Base-by-base conservation (phyloP, 164 flowering plant genomes). In the Magnolia sinica region DNA sequence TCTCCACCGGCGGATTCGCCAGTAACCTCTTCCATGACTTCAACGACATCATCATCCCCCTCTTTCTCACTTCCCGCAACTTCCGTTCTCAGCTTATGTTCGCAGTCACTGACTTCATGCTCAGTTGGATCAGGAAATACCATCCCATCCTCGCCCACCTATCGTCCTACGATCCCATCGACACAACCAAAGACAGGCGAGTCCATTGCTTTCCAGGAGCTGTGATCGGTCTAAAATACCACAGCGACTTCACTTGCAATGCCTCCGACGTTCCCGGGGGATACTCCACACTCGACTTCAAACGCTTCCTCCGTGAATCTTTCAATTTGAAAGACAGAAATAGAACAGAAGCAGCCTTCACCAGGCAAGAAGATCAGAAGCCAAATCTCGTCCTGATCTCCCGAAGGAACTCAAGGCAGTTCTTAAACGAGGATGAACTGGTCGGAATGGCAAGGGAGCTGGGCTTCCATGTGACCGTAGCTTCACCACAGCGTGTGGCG, bases 361-460 rank as follows among this genome's bases (percentile, higher is more conserved):
- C 8, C n/a, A 37, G 7, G 45, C 7, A 37, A 37, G 70, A 72
- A 19, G 69, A 52, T 11, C 23, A 65, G 67, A 81, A 72, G 50
- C 83, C 80, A 4, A 66, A 16, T 6, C 52, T 83, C 8, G 52
- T 83, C 24, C 79, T 83, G 5, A 49, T 83, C 14, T 76, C 86
- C 10, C 79, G 83, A 19, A 52, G 37, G 67, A 72, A 72, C 37
- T 76, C 84, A 37, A 68, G 84, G 50, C 72, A 14, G 74, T 77
- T 84, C 59, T 29, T 84, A 27, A 84, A 84, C 29, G 79, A 82
- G 50, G 78, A 76, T 3, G 83, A 76, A 27, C 68, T 84, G 75
- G 76, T 84, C 8, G 20, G 31, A 18, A 73, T 74, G 80, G 81
- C 78, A 55, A 51, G 31, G 29, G 72, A 63, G 49, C 29, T 82